phyloP scores from a whole-genome alignment of 768 basidiomycete species.

The Trametes sanguinea region DNA sequence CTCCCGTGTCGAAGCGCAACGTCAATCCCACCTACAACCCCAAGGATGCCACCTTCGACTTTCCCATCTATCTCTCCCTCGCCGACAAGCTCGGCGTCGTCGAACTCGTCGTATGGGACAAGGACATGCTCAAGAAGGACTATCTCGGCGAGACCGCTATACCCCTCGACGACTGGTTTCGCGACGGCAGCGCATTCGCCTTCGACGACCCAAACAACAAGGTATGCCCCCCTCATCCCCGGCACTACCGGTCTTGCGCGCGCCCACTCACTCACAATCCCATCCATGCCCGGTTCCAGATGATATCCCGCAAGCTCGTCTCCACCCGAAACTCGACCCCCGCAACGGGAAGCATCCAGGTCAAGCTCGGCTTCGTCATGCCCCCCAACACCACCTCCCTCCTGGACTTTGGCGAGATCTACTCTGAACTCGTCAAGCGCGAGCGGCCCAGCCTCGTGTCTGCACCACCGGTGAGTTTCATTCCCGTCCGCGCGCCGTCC shows the following conservation, averaged over 20 bases:
- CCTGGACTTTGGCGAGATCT: constrained; percentile 63
- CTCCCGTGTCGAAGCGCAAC: constrained; percentile 74
- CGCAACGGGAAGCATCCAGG: constrained; percentile 54
- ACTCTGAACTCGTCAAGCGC: constrained; percentile 61
- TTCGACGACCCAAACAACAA: constrained; percentile 70
- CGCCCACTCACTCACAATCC: not conserved
- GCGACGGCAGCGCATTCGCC: constrained; percentile 42
- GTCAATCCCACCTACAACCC: constrained; percentile 65
- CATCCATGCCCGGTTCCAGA: constrained; percentile 35
- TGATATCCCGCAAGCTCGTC: constrained; percentile 48
- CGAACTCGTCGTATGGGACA: constrained; percentile 93
- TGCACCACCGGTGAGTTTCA: constrained; percentile 65
- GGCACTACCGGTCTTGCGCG: not conserved
- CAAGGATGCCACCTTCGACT: constrained; percentile 85
- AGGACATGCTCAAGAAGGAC: constrained; percentile 86
- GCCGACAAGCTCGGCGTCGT: constrained; percentile 72
- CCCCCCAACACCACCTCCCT: constrained; percentile 44
- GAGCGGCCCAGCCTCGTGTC: constrained; percentile 70
- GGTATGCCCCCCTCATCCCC: constrained; percentile 45
- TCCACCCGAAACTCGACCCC: constrained; percentile 47
- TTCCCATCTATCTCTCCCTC: constrained; percentile 78
- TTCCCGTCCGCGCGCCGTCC: not conserved
- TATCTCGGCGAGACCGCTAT: constrained; percentile 89
- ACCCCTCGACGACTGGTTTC: constrained; percentile 84
- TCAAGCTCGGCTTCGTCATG: constrained; percentile 62